Base-by-base conservation (phyloP, 2,329 filamentous ascomycete genomes). In the Xylariales sp. region DNA sequence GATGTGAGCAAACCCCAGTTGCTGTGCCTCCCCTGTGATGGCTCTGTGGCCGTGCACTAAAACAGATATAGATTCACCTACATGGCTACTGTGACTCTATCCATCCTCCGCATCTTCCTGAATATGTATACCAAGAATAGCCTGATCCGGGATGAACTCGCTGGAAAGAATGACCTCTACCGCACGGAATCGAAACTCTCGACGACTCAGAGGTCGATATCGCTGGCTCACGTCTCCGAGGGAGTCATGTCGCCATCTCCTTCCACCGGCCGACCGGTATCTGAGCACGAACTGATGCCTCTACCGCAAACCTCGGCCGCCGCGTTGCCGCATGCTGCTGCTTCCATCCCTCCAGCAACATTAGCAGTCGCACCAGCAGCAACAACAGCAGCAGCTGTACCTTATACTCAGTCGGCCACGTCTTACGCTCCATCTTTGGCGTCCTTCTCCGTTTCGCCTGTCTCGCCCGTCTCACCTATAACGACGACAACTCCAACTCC, bases 51-150 rank as follows among this genome's bases (percentile, higher is more conserved):
- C 15, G 10, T 15, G 30, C 12, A 25, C 48, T 48, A 32, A 47
- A 29, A 24, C 15, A 6, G 7, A 5, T n/a, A 6, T 28, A 59
- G 55, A 8, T 56, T 59, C 35, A 49, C 48, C 6, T 55, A 57
- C 27, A 48, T 57, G 35, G 27, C 53, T 24, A 52, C 52, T 11
- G 49, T 56, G 18, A 50, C 53, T 3, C 43, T 59, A 18, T 53
- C 53, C 5, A 46, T 53, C 17, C 43, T 59, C 10, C 46, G 54
- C 12, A 53, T 63, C 16, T 52, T 49, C 30, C 53, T 62, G 27
- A 47, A 41, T n/a, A 43, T 47, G 13, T 57, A 59, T 42, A 50
- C 42, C 19, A 51, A 45, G 13, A 49, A 50, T 19, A 49, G 47
- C 13, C 44, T 43, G 21, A 40, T 53, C 20, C 45, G 54, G 20